Evolutionary conservation across 192 early-diverging fungal genomes (phyloP).

Genomic region (Umbelopsis sp.): DNA sequence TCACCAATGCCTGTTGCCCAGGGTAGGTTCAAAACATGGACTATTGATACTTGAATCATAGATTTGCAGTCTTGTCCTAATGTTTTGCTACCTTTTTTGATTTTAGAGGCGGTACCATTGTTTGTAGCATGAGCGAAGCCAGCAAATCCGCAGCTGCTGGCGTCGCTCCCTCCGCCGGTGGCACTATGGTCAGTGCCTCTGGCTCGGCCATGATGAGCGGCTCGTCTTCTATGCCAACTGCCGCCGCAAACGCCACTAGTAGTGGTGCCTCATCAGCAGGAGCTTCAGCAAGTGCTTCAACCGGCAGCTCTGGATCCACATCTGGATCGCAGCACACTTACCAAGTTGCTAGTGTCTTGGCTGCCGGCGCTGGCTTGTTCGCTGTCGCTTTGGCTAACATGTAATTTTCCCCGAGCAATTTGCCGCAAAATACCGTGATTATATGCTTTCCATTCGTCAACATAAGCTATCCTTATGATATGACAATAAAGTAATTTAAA

Average conservation of each 20-base stretch:
- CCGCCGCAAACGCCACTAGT: too few relatives aligned
- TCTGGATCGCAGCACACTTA: too few relatives aligned
- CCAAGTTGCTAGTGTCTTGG: too few relatives aligned
- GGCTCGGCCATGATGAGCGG: neutral
- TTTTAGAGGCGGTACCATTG: slow-evolving; percentile 1
- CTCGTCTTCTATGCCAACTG: neutral
- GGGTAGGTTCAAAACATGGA: neutral
- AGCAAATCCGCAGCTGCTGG: neutral
- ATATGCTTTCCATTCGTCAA: too few relatives aligned
- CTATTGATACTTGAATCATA: neutral
- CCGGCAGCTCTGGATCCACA: too few relatives aligned
- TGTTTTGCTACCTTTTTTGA: neutral
- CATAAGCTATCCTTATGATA: too few relatives aligned
- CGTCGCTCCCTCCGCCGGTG: neutral
- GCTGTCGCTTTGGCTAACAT: too few relatives aligned
- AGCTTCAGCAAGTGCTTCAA: too few relatives aligned
- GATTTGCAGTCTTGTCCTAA: neutral
- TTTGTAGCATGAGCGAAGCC: neutral
- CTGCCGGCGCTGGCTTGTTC: too few relatives aligned
- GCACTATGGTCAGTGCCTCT: neutral
- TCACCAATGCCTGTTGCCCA: slow-evolving; percentile 14
- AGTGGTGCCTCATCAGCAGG: too few relatives aligned
- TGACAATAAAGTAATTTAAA: neutral
- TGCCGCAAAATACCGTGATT: too few relatives aligned
- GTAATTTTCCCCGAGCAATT: too few relatives aligned